Conservation (phyloP, 2,329 filamentous ascomycete genomes). For the Triangularia setosa region DNA sequence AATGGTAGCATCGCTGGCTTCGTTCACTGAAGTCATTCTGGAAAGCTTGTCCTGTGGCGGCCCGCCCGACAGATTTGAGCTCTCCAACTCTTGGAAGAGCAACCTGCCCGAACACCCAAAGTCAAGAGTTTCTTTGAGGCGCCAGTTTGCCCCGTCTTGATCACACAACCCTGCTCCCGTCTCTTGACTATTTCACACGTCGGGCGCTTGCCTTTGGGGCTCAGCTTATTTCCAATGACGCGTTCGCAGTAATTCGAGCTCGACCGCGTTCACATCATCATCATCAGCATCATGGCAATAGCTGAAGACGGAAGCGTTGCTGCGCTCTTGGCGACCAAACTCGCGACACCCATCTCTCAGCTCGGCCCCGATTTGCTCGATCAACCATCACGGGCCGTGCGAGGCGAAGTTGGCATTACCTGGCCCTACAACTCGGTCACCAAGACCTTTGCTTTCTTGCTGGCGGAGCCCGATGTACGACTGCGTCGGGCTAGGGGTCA, state of each 20-base stretch:
- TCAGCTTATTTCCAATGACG: background rate
- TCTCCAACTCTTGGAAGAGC: background rate
- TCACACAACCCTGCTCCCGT: background rate
- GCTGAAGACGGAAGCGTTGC: slow-evolving; percentile 11
- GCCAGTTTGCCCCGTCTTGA: background rate
- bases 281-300: slow-evolving; percentile 25
- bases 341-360: slow-evolving; percentile 51
- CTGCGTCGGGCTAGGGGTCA: slow-evolving; percentile 74
- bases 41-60: no score
- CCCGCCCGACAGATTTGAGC: background rate
- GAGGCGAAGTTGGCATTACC: slow-evolving; percentile 74
- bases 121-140: background rate
- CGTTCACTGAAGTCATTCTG: slow-evolving; percentile 13
- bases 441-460: slow-evolving; percentile 68
- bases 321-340: slow-evolving; percentile 22
- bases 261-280: background rate
- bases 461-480: slow-evolving; percentile 81
- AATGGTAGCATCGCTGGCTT: slow-evolving; percentile 9
- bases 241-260: background rate
- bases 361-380: slow-evolving; percentile 47
- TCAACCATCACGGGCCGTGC: slow-evolving; percentile 45
- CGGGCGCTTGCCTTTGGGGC: background rate
- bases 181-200: background rate
- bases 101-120: background rate
- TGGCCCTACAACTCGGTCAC: slow-evolving; percentile 88